phyloP scores from a whole-genome alignment of 1,284 basidiomycete species.

The Fomitopsis palustris region DNA sequence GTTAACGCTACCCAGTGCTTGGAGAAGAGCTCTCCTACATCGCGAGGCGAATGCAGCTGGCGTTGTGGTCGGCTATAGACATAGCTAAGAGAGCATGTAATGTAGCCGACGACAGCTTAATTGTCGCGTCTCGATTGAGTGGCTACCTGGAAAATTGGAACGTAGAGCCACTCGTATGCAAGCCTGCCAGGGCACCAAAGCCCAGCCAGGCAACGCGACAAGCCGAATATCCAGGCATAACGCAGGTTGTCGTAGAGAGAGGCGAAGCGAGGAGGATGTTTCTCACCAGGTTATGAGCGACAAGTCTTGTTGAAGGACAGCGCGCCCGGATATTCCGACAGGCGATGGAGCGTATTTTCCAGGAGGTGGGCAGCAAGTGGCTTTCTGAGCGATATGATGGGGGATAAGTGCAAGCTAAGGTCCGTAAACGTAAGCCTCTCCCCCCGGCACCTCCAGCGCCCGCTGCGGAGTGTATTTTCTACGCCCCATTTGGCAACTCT shows the following conservation, averaged over 20 bases:
- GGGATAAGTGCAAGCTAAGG: constrained; percentile 1
- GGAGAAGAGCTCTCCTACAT: too few species aligned
- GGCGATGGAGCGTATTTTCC: constrained; percentile 1
- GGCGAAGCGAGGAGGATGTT: neutral
- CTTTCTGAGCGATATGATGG: neutral
- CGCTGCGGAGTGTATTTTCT: neutral
- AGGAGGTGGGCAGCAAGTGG: constrained; percentile 1
- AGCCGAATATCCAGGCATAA: too few species aligned
- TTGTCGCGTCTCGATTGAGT: neutral
- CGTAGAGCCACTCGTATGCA: too few species aligned
- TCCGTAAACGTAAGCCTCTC: neutral
- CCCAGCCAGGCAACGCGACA: too few species aligned
- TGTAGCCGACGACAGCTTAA: neutral
- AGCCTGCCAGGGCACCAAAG: neutral
- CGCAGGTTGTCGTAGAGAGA: neutral
- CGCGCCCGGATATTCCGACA: neutral
- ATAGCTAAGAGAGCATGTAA: too few species aligned
- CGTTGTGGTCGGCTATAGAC: too few species aligned
- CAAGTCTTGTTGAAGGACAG: neutral
- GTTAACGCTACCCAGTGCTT: too few species aligned
- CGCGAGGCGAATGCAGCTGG: too few species aligned
- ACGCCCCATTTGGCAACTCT: neutral
- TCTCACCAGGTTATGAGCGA: constrained; percentile 1
- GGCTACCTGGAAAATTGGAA: neutral
- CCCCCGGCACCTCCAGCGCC: neutral